These are phyloP conservation scores for Vaccinium myrtillus DNA, from an alignment of 148 eudicot genomes.

Conservation along the genomic window DNA sequence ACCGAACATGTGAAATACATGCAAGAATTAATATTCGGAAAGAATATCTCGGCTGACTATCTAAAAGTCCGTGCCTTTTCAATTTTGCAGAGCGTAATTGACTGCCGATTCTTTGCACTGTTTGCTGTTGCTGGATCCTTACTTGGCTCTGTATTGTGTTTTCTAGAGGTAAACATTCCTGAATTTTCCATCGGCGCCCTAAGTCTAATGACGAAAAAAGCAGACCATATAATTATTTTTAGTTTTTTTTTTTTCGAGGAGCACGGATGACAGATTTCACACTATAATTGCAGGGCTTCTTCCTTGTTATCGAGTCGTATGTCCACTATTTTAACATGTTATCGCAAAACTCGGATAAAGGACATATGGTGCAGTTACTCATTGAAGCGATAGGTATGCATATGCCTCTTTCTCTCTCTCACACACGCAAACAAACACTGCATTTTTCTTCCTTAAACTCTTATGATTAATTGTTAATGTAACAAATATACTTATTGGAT, in stretches of 20 bases:
- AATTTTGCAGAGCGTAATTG: slow-evolving; percentile 47
- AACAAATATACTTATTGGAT: not conserved
- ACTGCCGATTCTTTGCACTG: slow-evolving; percentile 70
- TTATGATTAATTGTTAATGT: no score
- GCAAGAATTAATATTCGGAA: not conserved
- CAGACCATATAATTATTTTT: no score
- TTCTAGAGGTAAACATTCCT: slow-evolving; percentile 50
- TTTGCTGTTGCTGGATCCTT: slow-evolving; percentile 68
- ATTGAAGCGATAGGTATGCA: slow-evolving; percentile 57
- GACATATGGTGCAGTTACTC: slow-evolving; percentile 36
- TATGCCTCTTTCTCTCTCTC: not conserved
- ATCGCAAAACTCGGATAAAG: slow-evolving; percentile 34
- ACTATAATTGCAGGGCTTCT: slow-evolving; percentile 46
- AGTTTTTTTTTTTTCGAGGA: no score
- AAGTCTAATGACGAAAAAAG: no score
- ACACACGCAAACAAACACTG: no score
- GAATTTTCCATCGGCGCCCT: no score
- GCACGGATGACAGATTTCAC: not conserved
- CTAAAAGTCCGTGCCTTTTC: not conserved
- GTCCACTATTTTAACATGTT: slow-evolving; percentile 46
- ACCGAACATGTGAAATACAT: not conserved
- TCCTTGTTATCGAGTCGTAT: slow-evolving; percentile 46
- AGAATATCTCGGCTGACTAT: not conserved
- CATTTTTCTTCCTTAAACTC: no score
- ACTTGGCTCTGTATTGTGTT: slow-evolving; percentile 69